These are phyloP conservation scores for Cryphonectria parasitica DNA, from an alignment of 2,329 filamentous ascomycete genomes.

Conservation along the genomic window DNA sequence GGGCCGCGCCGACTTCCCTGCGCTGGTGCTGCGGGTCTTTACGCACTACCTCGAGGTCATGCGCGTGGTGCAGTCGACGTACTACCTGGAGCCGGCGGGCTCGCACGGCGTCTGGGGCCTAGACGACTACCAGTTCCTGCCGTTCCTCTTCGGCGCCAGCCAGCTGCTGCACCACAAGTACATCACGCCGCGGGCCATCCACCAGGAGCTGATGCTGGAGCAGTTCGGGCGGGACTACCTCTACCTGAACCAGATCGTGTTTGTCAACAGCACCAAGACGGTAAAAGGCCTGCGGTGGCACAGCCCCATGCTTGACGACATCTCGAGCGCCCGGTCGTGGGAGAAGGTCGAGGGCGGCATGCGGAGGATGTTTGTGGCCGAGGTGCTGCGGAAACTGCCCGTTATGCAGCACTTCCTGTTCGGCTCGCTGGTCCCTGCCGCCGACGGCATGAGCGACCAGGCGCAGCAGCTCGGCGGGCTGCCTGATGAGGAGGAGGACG, in stretches of 20 bases:
- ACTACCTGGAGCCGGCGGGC: constrained; percentile 95
- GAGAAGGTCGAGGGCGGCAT: constrained; percentile 91
- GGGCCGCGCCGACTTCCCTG: constrained; percentile 66
- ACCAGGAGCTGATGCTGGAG: constrained; percentile 85
- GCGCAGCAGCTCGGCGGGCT: constrained; percentile 49
- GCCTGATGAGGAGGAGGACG: constrained; percentile 50
- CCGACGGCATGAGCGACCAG: constrained; percentile 77
- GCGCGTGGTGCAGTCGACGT: constrained; percentile 85
- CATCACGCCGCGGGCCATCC: constrained; percentile 79
- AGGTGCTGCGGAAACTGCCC: constrained; percentile 89
- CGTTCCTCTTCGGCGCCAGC: constrained; percentile 91
- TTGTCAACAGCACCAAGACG: constrained; percentile 95
- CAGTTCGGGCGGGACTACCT: constrained; percentile 83
- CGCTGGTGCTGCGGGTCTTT: constrained; percentile 79
- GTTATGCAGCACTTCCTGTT: constrained; percentile 99
- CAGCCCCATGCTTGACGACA: constrained; percentile 97
- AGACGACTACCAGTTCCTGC: constrained; percentile 96
- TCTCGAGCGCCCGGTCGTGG: constrained; percentile 88
- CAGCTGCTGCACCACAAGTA: constrained; percentile 85
- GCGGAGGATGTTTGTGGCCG: constrained; percentile 93
- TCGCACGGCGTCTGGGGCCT: constrained; percentile 98
- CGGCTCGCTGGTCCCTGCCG: constrained; percentile 80
- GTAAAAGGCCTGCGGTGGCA: constrained; percentile 96
- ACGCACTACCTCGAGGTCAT: constrained; percentile 82
- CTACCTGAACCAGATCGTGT: constrained; percentile 89